These are phyloP conservation scores for Piper longum DNA, from an alignment of 164 flowering plant species.

Conservation along the genomic window DNA sequence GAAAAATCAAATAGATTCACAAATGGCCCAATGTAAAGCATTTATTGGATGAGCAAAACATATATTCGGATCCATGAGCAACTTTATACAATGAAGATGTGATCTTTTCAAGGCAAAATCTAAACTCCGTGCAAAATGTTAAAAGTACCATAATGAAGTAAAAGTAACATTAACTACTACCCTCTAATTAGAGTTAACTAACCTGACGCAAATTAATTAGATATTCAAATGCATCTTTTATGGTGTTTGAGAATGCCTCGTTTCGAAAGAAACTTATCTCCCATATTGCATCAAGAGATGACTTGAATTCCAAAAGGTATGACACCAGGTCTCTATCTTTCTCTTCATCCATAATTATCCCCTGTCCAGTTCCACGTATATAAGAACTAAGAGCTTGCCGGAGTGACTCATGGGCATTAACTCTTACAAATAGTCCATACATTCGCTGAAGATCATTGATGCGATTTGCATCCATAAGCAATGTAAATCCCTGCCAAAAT, in stretches of 20 bases:
- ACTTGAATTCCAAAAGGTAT: constrained; percentile 72
- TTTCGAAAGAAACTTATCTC: constrained; percentile 80
- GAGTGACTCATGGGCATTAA: constrained; percentile 73
- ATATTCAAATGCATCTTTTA: constrained; percentile 93
- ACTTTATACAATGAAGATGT: too few relatives aligned
- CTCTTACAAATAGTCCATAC: constrained; percentile 64
- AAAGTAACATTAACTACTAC: neutral
- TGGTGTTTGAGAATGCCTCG: constrained; percentile 74
- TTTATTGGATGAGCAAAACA: too few relatives aligned
- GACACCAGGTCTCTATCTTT: constrained; percentile 95
- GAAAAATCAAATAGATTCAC: too few relatives aligned
- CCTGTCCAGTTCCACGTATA: constrained; percentile 75
- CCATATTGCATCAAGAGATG: constrained; percentile 83
- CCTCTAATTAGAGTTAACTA: neutral
- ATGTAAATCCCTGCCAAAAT: constrained; percentile 58
- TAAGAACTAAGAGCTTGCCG: constrained; percentile 71
- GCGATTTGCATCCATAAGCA: constrained; percentile 94
- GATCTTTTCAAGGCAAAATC: too few relatives aligned
- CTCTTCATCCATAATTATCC: constrained; percentile 88
- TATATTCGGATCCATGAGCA: too few relatives aligned
- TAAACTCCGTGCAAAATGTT: too few relatives aligned
- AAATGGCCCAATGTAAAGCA: too few relatives aligned
- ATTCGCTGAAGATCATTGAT: constrained; percentile 78
- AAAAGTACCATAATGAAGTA: too few relatives aligned
- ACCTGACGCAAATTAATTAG: constrained; percentile 97